A percentile compares a stretch with the other conserved stretches of the same genome.
Evolutionary conservation across 306 rosid genomes (phyloP).

Genomic region (Albizia julibrissin): DNA sequence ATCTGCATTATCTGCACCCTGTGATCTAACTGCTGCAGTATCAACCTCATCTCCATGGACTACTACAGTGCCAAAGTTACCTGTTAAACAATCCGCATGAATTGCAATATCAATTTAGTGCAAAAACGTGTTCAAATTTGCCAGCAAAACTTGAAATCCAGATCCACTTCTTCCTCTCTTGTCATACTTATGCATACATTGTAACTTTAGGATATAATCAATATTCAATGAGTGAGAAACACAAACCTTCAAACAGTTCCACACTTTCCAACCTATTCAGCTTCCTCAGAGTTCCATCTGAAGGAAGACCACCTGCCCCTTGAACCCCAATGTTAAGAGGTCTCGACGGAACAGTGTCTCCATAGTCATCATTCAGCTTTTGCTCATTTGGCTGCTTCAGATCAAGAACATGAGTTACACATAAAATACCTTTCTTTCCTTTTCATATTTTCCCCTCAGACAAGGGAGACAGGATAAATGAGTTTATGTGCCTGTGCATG

Average conservation of each 20-base stretch:
- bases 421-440: conserved; percentile 25
- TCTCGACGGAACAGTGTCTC: conserved; percentile 84
- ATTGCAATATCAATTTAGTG: conserved; percentile 6
- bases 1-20: conserved; percentile 42
- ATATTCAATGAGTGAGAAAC: conserved; percentile 25
- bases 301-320: conserved; percentile 48
- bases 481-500: not conserved
- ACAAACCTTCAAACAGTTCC: conserved; percentile 68
- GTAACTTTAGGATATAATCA: conserved; percentile 21
- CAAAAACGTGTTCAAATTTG: conserved; percentile 7
- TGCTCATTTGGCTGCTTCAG: conserved; percentile 53
- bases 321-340: conserved; percentile 52
- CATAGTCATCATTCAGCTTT: conserved; percentile 71
- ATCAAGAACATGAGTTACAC: conserved; percentile 24
- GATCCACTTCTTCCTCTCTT: not conserved
- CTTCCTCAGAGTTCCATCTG: conserved; percentile 51
- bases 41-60: conserved; percentile 66
- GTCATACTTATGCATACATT: not conserved
- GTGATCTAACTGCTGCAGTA: conserved; percentile 35
- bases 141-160: not conserved
- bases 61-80: conserved; percentile 76
- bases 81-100: conserved; percentile 48
- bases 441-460: not conserved
- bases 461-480: conserved; percentile 18
- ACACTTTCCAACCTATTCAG: conserved; percentile 45